phyloP scores from a whole-genome alignment of 345 rosid species.

The Firmiana major region DNA sequence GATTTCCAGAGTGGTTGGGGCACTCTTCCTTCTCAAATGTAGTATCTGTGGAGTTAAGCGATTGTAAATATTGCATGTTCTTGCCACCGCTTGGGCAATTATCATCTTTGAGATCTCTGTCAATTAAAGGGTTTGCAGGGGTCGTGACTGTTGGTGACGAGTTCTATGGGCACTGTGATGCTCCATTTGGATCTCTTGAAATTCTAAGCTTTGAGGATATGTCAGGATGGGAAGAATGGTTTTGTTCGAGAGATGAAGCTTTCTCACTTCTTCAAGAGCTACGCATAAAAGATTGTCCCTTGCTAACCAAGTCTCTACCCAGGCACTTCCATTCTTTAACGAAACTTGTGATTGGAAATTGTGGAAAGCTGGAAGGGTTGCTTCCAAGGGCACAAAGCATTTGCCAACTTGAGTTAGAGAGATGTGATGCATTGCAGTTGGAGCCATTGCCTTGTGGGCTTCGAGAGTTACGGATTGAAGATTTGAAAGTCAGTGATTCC shows the following conservation, averaged over 20 bases:
- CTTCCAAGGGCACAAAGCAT: not conserved
- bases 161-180: not conserved
- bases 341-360: not conserved
- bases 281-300: not conserved
- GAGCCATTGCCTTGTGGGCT: not conserved
- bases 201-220: not conserved
- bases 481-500: not conserved
- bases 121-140: not conserved
- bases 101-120: constrained; percentile 1
- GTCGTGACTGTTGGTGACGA: not conserved
- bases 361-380: not conserved
- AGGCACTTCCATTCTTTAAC: not conserved
- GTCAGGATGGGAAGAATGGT: not conserved
- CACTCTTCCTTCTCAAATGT: not conserved
- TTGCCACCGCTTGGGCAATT: constrained; percentile 7
- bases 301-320: not conserved
- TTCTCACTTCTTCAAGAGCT: not conserved
- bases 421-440: not conserved
- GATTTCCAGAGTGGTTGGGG: constrained; percentile 9
- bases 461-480: not conserved
- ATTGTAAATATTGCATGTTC: not conserved
- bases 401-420: not conserved
- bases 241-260: not conserved
- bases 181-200: constrained; percentile 7
- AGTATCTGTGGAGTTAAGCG: not conserved